Percentiles rank a stretch among this genome's conserved stretches.
These are phyloP conservation scores for Carex arenaria DNA, from an alignment of 202 grass and related monocot species.

Conservation along the genomic window DNA sequence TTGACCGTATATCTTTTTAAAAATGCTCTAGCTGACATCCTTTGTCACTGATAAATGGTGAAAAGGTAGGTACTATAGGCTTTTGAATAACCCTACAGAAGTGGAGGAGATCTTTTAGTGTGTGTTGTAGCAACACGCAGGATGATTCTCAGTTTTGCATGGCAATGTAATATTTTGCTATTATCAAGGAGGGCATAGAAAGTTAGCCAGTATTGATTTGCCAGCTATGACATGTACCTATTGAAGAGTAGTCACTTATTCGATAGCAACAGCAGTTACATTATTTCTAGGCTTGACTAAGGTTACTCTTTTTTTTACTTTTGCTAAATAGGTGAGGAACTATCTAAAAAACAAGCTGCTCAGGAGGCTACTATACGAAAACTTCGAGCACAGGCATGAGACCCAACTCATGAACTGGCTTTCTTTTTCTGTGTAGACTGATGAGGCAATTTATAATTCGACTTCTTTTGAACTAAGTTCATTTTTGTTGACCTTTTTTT, in stretches of 20 bases:
- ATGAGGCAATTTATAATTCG: not conserved
- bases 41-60: not conserved
- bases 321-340: conserved; percentile 80
- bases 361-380: conserved; percentile 99
- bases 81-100: not conserved
- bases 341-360: conserved; percentile 97
- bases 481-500: conserved; percentile 7
- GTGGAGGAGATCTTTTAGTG: not conserved
- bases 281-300: not conserved
- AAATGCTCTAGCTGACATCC: not conserved
- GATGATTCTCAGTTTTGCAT: not conserved
- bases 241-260: not conserved
- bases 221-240: not conserved
- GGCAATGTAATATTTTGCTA: not conserved
- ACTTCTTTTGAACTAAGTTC: conserved; percentile 20
- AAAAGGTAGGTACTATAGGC: not conserved
- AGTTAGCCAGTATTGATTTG: not conserved
- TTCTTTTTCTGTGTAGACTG: not conserved
- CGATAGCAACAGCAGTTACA: not conserved
- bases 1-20: not conserved
- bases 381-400: conserved; percentile 85
- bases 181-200: not conserved
- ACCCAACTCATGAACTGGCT: not conserved
- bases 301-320: not conserved
- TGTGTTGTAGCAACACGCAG: not conserved